Base-by-base conservation (phyloP, 257 asterid species). In the Penstemon davidsonii region DNA sequence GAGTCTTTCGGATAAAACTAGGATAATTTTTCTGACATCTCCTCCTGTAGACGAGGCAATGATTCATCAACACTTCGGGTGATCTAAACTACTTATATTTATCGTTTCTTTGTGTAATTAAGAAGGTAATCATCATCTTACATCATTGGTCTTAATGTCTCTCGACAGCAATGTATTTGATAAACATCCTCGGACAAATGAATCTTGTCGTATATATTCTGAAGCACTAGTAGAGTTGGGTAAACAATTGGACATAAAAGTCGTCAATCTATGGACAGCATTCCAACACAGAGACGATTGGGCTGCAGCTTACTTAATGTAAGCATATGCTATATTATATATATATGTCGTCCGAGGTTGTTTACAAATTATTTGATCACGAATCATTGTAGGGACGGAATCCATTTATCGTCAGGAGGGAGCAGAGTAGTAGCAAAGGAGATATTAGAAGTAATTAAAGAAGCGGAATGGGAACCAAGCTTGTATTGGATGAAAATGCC, bases 221-320 rank as follows among this genome's bases (percentile, higher is more conserved):
- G 88, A 88, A 40, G 96, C 95, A 6, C 87, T 92, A 60, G 78
- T 82, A 3, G 80, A 81, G 43, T 61, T 86, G 72, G 65, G 96
- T 79, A 72, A 38, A 53, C 70, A 82, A 61, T 58, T 87, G 78
- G 73, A 77, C 54, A 43, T 87, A 19, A 68, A 88, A 72, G 91
- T 83, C 36, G 46, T 91, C 67, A 81, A 88, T 75, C 86, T 91
- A 43, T 91, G 96, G 93, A 84, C 70, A 12, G 80, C 87, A 39
- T 47, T 91, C 70, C 97, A 88, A 64, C 83, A 79, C 58, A 76
- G 83, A 78, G 78, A 84, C 53, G 91, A 85, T 81, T 88, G 96
- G 97, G 76, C 75, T 62, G 72, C 83, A 42, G 55, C 92, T 73
- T 87, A 86, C 66, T 84, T 91, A 46, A 68, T 66, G 96, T 87